phyloP scores from a whole-genome alignment of 495 filamentous ascomycete genomes.

The Pseudoneurospora amorphoporcata region DNA sequence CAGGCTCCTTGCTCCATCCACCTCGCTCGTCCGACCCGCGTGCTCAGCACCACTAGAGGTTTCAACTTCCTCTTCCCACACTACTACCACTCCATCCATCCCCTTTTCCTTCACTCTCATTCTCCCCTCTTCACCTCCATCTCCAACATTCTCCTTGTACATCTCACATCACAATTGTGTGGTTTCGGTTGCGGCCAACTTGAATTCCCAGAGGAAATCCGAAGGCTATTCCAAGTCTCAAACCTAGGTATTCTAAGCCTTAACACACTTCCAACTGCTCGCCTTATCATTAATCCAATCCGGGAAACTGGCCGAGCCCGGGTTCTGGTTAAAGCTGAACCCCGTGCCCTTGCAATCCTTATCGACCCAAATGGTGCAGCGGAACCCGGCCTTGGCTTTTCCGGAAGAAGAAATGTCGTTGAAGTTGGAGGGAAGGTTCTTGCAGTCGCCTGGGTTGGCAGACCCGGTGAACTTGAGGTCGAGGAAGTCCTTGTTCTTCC shows the following conservation, averaged over 20 bases:
- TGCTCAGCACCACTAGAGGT: not conserved
- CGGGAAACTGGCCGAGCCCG: not conserved
- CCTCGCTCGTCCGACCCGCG: not conserved
- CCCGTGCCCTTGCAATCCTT: slow-evolving; percentile 8
- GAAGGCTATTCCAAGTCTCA: too few relatives aligned
- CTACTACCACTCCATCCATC: not conserved
- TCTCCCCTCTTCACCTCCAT: not conserved
- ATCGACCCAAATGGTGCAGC: slow-evolving; percentile 15
- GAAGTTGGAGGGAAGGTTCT: slow-evolving; percentile 12
- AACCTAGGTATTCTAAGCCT: not conserved
- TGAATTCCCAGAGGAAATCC: not conserved
- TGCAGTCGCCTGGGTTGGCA: slow-evolving; percentile 6
- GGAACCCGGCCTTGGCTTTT: slow-evolving; percentile 9
- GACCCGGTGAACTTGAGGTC: slow-evolving; percentile 30
- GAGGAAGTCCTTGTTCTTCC: slow-evolving; percentile 34
- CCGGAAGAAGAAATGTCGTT: slow-evolving; percentile 3
- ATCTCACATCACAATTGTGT: not conserved
- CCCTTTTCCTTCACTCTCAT: not conserved
- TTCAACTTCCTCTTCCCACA: not conserved
- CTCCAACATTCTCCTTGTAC: not conserved
- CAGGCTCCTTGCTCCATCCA: not conserved
- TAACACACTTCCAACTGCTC: slow-evolving; percentile 10
- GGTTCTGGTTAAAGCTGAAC: slow-evolving; percentile 3
- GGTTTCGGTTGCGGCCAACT: too few relatives aligned
- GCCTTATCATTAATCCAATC: slow-evolving; percentile 11